Conservation (phyloP, 176 grass and related monocot species). For the Oryza glumipatula region DNA sequence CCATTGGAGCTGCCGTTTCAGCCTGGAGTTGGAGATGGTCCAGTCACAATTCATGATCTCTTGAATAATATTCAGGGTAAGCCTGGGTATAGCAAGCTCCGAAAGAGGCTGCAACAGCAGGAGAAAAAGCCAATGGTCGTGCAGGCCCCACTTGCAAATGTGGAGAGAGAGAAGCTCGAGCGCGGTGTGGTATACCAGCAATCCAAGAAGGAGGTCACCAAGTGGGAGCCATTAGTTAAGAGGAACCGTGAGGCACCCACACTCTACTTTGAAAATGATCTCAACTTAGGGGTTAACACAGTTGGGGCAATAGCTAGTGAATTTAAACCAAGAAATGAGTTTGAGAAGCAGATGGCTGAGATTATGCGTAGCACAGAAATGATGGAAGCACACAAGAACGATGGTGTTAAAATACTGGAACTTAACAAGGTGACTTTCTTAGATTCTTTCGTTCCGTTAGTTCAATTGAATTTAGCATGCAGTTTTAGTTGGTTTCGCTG, state of each 20-base stretch:
- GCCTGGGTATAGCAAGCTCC: constrained; percentile 76
- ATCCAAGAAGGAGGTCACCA: constrained; percentile 61
- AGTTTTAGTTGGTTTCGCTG: not conserved
- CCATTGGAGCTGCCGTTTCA: constrained; percentile 47
- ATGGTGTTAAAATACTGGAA: constrained; percentile 88
- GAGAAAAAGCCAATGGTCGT: constrained; percentile 63
- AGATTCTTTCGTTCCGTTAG: not conserved
- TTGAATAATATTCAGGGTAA: constrained; percentile 73
- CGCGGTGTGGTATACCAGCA: constrained; percentile 44
- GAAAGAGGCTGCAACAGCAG: constrained; percentile 69
- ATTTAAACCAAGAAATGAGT: constrained; percentile 72
- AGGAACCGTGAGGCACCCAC: constrained; percentile 78
- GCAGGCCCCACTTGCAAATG: constrained; percentile 67
- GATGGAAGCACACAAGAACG: constrained; percentile 77
- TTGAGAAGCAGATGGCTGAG: constrained; percentile 80
- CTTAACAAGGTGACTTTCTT: constrained; percentile 74
- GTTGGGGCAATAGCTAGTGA: constrained; percentile 80
- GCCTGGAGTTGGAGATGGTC: constrained; percentile 47
- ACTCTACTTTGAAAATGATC: constrained; percentile 76
- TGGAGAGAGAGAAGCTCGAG: constrained; percentile 65
- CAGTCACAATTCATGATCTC: constrained; percentile 81
- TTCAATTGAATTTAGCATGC: constrained; percentile 2
- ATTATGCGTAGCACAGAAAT: constrained; percentile 57
- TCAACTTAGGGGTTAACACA: constrained; percentile 64
- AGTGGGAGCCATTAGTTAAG: constrained; percentile 70